Conservation (phyloP, 1,139 yeast species). For the Sugiyamaella paludigena region DNA sequence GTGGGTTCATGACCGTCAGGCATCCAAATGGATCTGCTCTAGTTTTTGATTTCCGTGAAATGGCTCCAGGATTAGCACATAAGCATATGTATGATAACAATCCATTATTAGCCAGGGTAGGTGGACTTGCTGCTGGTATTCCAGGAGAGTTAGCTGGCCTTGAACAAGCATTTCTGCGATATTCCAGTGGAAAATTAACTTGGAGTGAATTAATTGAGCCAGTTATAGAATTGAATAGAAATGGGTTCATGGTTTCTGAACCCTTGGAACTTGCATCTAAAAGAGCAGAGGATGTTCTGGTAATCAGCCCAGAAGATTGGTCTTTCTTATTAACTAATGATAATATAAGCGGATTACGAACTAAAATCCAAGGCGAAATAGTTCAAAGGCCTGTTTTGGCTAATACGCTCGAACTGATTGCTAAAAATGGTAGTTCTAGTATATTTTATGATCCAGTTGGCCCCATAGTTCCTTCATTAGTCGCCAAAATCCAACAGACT, state of each 20-base stretch:
- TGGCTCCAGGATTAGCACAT: slow-evolving; percentile 66
- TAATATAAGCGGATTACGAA: slow-evolving; percentile 26
- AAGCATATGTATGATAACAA: slow-evolving; percentile 61
- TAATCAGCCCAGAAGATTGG: slow-evolving; percentile 28
- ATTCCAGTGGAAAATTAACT: slow-evolving; percentile 65
- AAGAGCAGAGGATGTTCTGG: slow-evolving; percentile 16
- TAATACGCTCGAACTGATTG: slow-evolving; percentile 62
- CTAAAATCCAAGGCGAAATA: slow-evolving; percentile 49
- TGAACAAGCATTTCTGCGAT: slow-evolving; percentile 54
- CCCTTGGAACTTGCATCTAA: slow-evolving; percentile 46
- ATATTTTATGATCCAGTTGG: slow-evolving; percentile 82
- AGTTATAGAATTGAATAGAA: slow-evolving; percentile 61
- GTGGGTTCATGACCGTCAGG: slow-evolving; percentile 68
- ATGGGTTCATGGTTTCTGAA: slow-evolving; percentile 62
- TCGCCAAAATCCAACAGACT: slow-evolving; percentile 42
- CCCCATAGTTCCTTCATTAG: slow-evolving; percentile 61
- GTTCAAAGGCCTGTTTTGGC: slow-evolving; percentile 63
- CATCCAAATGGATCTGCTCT: slow-evolving; percentile 46
- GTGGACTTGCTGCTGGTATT: slow-evolving; percentile 80
- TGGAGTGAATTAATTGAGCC: slow-evolving; percentile 81
- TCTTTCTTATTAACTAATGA: slow-evolving; percentile 39
- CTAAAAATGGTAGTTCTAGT: slow-evolving; percentile 69
- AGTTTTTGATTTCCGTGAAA: slow-evolving; percentile 84
- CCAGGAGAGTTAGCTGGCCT: slow-evolving; percentile 92
- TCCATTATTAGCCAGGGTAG: slow-evolving; percentile 56